Evolutionary conservation across 176 grass and related monocot genomes (phyloP), one percentile per base, ranked within the genome.

Genomic region (barley (Hordeum vulgare)): DNA sequence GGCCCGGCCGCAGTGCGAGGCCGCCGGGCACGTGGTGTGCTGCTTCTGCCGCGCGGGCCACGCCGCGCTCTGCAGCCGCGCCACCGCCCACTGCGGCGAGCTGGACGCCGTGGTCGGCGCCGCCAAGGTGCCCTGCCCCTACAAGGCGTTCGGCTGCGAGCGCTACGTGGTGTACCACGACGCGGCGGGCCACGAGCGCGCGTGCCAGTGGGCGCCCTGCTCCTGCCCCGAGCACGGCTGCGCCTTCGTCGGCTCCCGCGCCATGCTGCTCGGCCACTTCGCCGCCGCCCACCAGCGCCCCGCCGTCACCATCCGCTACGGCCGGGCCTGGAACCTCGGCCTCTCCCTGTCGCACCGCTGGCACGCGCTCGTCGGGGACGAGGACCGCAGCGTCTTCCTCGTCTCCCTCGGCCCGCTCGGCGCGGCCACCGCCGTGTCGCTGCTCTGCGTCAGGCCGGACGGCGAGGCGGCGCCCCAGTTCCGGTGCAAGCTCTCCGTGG

Each of bases 121-220:
- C 23, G 10, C 7, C 61, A 80, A 49, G 61, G 40, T 80, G 26
- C 27, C 17, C 10, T 80, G 77, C 61, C 26, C 27, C 27, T 23
- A 66, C 77, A 18, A 8, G 24, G 11, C 0, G 40, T 66, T 65
- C 77, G 61, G 77, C 61, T 80, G 77, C 77, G 26, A 47, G 1
- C 28, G 61, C 41, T 45, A 33, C 27, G 6, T 66, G 17, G 42
- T 61, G 17, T 80, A 51, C 61, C 61, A 25, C 61, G 41, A 65
- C 0, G 61, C 18, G 25, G 34, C 8, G 28, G 64, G 28, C 8
- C 79, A 81, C 66, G 13, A 26, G 15, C 66, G 66, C 51, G 23
- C 9, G 23, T 82, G 80, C 80, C 65, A 14, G 8, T 70, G 23
- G 23, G 66, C 80, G 66, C 80, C 66, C 8, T 82, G 80, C 80